Evolutionary conservation across 768 basidiomycete species (phyloP).

Genomic region (Cubamyces sp.): DNA sequence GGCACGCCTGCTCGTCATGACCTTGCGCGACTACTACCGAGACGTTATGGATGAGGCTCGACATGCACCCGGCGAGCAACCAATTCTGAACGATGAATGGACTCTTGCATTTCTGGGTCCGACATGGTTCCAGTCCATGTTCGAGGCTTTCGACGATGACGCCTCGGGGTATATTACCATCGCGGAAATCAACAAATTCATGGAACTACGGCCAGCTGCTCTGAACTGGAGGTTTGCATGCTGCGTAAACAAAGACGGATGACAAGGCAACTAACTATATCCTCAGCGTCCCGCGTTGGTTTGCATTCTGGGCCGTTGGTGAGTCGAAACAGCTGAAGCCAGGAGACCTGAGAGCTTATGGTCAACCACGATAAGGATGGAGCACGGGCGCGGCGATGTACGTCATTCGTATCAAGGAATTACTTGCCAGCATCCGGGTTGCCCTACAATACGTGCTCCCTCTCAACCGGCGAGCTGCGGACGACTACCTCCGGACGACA

Average conservation of each 20-base stretch:
- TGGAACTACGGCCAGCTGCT: slow-evolving; percentile 27
- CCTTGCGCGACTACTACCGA: slow-evolving; percentile 41
- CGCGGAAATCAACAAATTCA: slow-evolving; percentile 39
- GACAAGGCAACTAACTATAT: background rate
- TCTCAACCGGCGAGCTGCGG: background rate
- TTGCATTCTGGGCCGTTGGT: slow-evolving; percentile 42
- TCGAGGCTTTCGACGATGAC: slow-evolving; percentile 46
- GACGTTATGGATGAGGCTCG: slow-evolving; percentile 24
- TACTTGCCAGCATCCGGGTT: background rate
- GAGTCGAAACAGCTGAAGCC: background rate
- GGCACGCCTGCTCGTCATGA: slow-evolving; percentile 51
- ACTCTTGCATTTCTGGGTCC: slow-evolving; percentile 38
- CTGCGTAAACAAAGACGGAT: background rate
- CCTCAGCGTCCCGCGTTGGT: slow-evolving; percentile 34
- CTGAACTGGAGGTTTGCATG: slow-evolving; percentile 36
- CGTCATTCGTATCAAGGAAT: background rate
- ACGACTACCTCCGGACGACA: background rate
- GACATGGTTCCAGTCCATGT: slow-evolving; percentile 36
- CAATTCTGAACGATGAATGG: slow-evolving; percentile 36
- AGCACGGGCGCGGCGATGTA: slow-evolving; percentile 17
- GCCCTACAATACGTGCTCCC: background rate
- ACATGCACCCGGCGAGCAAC: background rate
- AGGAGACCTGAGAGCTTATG: background rate
- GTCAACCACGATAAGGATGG: slow-evolving; percentile 23
- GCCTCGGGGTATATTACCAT: slow-evolving; percentile 41